Conservation (phyloP, 305 asterid species). For the Solanum hybrid region DNA sequence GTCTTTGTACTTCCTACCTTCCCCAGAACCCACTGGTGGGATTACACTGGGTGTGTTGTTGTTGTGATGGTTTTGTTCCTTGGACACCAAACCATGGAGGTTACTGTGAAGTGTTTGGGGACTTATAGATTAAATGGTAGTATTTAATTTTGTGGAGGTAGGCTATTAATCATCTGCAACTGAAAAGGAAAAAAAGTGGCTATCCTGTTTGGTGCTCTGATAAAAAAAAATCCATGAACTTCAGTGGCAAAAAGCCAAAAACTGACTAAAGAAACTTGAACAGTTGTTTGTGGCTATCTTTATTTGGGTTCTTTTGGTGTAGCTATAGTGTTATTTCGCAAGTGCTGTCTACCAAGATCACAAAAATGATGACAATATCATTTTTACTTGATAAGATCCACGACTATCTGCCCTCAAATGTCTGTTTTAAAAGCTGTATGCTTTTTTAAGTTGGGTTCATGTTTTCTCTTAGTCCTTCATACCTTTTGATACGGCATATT, state of each 20-base stretch:
- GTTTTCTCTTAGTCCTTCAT: neutral
- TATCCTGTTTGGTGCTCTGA: neutral
- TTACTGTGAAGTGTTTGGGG: neutral
- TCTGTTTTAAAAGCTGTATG: neutral
- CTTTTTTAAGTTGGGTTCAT: neutral
- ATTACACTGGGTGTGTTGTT: neutral
- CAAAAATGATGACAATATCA: neutral
- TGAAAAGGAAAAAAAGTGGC: neutral
- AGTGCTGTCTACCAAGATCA: neutral
- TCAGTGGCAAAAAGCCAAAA: neutral
- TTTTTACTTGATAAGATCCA: neutral
- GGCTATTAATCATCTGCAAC: neutral
- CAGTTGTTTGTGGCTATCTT: neutral
- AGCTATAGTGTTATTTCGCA: neutral
- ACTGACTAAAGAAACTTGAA: neutral
- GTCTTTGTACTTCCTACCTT: neutral
- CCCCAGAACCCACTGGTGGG: neutral
- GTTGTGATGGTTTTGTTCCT: neutral
- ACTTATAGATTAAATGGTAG: neutral
- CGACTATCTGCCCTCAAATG: neutral
- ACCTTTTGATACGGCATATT: constrained; percentile 1
- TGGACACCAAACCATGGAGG: neutral
- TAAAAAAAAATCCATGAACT: neutral
- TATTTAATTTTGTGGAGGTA: neutral
- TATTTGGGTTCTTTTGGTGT: neutral